These are phyloP conservation scores for Brassica cretica DNA, from an alignment of 345 rosid genomes.

Conservation along the genomic window DNA sequence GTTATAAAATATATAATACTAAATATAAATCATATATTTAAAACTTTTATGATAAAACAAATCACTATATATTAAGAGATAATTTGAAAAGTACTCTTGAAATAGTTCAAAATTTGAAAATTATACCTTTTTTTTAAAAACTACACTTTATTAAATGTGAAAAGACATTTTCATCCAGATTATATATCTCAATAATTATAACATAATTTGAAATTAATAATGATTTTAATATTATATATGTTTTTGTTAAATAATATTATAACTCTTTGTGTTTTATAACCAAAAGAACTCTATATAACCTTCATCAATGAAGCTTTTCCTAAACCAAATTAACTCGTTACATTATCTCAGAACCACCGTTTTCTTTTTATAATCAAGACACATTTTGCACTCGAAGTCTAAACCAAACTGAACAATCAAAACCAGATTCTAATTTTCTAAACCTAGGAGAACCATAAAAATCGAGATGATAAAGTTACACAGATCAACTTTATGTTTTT, in stretches of 20 bases:
- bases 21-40: no score
- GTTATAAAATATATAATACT: no score
- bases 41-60: no score
- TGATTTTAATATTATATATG: no score
- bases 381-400: neutral
- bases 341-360: neutral
- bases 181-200: neutral
- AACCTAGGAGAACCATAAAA: neutral
- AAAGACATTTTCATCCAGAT: neutral
- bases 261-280: neutral
- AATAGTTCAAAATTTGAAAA: neutral
- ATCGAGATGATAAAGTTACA: neutral
- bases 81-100: neutral
- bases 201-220: no score
- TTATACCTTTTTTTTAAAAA: no score
- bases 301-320: neutral
- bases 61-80: neutral
- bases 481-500: neutral
- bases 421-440: neutral
- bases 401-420: neutral
- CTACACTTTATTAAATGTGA: neutral
- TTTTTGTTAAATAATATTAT: neutral
- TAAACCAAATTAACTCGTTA: neutral
- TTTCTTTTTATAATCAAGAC: neutral
- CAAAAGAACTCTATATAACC: neutral